Base-by-base conservation (phyloP, 73 alveolate species). In the Paraurostyla sp. region DNA sequence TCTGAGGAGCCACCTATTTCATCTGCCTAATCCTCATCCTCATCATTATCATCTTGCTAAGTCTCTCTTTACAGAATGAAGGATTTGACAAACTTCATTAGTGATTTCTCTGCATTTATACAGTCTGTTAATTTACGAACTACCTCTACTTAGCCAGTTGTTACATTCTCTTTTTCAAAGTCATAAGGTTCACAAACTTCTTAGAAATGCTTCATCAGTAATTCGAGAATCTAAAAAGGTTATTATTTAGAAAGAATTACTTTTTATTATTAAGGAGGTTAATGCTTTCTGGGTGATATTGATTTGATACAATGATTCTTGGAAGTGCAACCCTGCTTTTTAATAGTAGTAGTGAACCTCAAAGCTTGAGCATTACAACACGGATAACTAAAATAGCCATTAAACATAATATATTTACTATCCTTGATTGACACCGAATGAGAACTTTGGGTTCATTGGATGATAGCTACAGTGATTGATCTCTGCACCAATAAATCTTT, bases 281-380 rank as follows among this genome's bases (percentile, higher is more conserved):
- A 33, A 0, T 49, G 4, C 41, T 56, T 81, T 30, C 71, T 56
- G 23, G 83, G 69, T 4, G 83, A 43, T 57, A 51, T 0, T n/a
- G 71, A 0, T 56, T 50, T 80, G 27, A 75, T 76, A 20, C 48
- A 18, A 71, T 93, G 97, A 57, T 83, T 71, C 43, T 59, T 89
- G 0, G 92, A 59, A 20, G 85, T 80, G 71, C 97, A 93, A 13
- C 97, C 97, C 73, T 43, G 33, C 30, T 73, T 38, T 41, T 80
- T 83, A 6, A 83, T 27, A 0, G 54, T 22, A 16, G 94, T 89
- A 35, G 78, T 54, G 46, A 93, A 93, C 78, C 97, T 54, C 36
- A 88, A 23, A 0, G 97, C 97, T 54, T 90, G 71, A 18, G 83
- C 43, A 48, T 80, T 87, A 46, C 97, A 93, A 73, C 97, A 90